Base-by-base conservation (phyloP, 352 stramenopile species). In the Pythium myriotylum region DNA sequence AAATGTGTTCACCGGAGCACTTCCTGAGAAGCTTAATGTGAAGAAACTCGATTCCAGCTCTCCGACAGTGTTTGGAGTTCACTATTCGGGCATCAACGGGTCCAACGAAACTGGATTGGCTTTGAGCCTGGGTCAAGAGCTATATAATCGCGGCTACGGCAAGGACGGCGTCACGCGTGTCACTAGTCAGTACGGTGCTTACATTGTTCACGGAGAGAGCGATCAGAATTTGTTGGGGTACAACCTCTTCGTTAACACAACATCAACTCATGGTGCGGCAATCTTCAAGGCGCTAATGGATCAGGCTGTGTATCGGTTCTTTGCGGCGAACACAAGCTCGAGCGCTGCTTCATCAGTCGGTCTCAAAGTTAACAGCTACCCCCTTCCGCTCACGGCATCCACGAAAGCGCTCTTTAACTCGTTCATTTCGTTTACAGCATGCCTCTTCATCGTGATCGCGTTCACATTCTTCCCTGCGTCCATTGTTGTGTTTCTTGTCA, bases 401-500 rank as follows among this genome's bases (percentile, higher is more conserved):
- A 81, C 19, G 9, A 42, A 7, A 65, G 79, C 9, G 49, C 67
- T 23, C 54, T 97, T 26, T 69, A 82, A 19, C 49, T 73, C 20
- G 40, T 94, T 46, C 19, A 80, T 88, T 37, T 75, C 79, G 4
- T 88, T 98, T 50, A 74, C 91, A 24, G 85, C 91, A 27, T 85
- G 76, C 12, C 62, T 91, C 27, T 88, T 98, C 52, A 92, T 98
- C 47, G 60, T 62, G 68, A 89, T 98, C 40, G 90, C 91, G 17
- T 92, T 98, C 43, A 88, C 88, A 19, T 98, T 95, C 65, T 89
- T 98, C 33, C 89, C 92, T 0, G 91, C 86, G 9, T 92, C 86
- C 4, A 95, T 97, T 61, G 95, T 95, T 46, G 92, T 94, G 14
- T 99, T 98, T 72, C 68, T 99, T 35, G 97, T 99, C 29, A 90